Evolutionary conservation across 768 basidiomycete genomes (phyloP), one percentile per base, ranked within the genome.

Genomic region (Lentinula detonsa): DNA sequence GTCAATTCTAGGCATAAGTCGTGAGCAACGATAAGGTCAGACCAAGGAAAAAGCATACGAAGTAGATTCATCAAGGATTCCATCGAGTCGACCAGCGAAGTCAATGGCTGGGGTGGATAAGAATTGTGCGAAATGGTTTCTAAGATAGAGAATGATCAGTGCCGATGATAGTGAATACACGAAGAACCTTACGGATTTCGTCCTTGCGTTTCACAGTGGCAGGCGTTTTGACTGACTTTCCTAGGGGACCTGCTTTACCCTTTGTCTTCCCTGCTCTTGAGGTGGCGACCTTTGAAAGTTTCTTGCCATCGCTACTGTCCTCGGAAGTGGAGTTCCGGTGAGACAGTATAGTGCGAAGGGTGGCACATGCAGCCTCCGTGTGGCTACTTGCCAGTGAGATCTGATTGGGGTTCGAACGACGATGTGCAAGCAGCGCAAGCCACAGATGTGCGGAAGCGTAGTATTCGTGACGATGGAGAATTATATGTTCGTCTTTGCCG

Each of bases 361-460:
- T 69, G 37, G 64, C 70, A 64, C 80, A 85, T 0, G 85, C 88
- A 13, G 80, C 73, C 10, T 81, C 83, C 1, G 82, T 75, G 52
- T 85, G 83, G n/a, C 73, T 67, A 7, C 80, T 72, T 45, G 91
- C 77, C 1, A 78, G 66, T 0, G 71, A 60, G 59, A 73, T 76
- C 67, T 83, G 79, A 23, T 80, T 71, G 0, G 72, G 62, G 59
- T 81, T 76, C 8, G 70, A 73, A 5, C 73, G 75, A 13, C 84
- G 81, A 71, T 94, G 91, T 18, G 84, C 80, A 66, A 90, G 86
- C 18, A 95, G 73, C 0, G 87, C 85, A 49, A 84, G 73, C 85
- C 87, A 90, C 28, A 95, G 76, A 66, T 89, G 83, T 0, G 80
- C 75, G 1, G 78, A 72, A 1, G 83, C 78, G 33, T 74, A 78